These are phyloP conservation scores for Penicillium sp. DNA, from an alignment of 2,329 filamentous ascomycete genomes.

Conservation along the genomic window DNA sequence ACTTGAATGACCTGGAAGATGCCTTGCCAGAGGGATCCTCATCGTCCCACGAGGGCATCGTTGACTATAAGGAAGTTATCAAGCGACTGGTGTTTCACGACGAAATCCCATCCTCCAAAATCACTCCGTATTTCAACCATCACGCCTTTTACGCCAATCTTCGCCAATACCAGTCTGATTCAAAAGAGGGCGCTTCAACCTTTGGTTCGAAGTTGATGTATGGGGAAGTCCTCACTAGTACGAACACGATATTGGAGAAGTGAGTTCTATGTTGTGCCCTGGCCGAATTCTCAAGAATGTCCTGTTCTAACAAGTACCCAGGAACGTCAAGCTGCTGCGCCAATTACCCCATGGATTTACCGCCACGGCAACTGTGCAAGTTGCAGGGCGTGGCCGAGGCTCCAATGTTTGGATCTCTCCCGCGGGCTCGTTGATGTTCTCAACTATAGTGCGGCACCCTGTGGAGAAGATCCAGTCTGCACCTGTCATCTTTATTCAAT, in stretches of 20 bases:
- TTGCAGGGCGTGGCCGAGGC: conserved; percentile 81
- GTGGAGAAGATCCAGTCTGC: conserved; percentile 63
- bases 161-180: conserved; percentile 56
- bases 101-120: conserved; percentile 60
- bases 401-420: conserved; percentile 94
- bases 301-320: conserved; percentile 27
- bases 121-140: conserved; percentile 84
- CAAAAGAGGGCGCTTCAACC: conserved; percentile 49
- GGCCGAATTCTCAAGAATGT: neutral
- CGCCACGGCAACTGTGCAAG: conserved; percentile 75
- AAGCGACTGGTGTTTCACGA: conserved; percentile 73
- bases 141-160: conserved; percentile 69
- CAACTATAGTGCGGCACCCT: conserved; percentile 77
- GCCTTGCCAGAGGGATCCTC: conserved; percentile 42
- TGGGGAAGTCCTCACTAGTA: conserved; percentile 87
- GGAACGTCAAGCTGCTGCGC: conserved; percentile 70
- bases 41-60: conserved; percentile 48
- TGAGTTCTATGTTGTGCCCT: conserved; percentile 31
- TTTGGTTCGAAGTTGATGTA: conserved; percentile 81
- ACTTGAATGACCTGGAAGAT: conserved; percentile 50
- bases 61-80: conserved; percentile 67
- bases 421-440: conserved; percentile 79
- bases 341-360: conserved; percentile 82
- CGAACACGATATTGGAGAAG: conserved; percentile 90
- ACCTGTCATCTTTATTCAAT: conserved; percentile 89